A percentile compares a stretch with the other conserved stretches of the same genome.
These are phyloP conservation scores for Talinum fruticosum DNA, from an alignment of 148 eudicot genomes.

Conservation along the genomic window DNA sequence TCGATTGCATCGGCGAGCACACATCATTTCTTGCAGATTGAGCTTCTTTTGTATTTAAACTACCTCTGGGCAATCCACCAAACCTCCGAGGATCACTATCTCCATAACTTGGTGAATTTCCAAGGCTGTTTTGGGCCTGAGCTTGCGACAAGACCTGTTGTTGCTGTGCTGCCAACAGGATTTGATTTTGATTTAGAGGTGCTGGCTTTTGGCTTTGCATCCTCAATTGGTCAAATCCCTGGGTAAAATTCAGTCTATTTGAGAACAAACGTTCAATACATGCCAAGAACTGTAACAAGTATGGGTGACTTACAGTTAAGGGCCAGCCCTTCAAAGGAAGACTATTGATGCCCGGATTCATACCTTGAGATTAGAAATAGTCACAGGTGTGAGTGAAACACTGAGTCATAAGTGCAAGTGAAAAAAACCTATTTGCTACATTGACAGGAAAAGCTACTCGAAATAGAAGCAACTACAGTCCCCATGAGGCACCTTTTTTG, in stretches of 20 bases:
- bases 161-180: constrained; percentile 75
- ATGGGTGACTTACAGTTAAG: constrained; percentile 61
- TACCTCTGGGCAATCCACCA: constrained; percentile 85
- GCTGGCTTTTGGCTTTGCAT: constrained; percentile 78
- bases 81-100: constrained; percentile 49
- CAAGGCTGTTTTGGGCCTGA: constrained; percentile 80
- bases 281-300: constrained; percentile 8
- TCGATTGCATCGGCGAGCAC: constrained; percentile 86
- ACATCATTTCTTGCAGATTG: constrained; percentile 86
- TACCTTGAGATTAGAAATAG: constrained; percentile 35
- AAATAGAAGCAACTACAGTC: background rate
- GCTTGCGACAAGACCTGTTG: constrained; percentile 84
- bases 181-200: constrained; percentile 66
- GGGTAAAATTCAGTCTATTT: constrained; percentile 14
- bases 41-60: constrained; percentile 74
- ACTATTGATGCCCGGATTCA: constrained; percentile 66
- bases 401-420: no score
- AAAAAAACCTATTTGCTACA: background rate
- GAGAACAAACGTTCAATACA: background rate
- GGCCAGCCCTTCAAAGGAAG: constrained; percentile 99
- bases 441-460: background rate
- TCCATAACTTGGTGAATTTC: constrained; percentile 70
- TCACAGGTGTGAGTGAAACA: background rate
- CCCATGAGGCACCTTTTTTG: background rate
- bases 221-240: constrained; percentile 88